Conservation (phyloP, 2,329 filamentous ascomycete genomes). For the Ceratocystis diversiconidia region DNA sequence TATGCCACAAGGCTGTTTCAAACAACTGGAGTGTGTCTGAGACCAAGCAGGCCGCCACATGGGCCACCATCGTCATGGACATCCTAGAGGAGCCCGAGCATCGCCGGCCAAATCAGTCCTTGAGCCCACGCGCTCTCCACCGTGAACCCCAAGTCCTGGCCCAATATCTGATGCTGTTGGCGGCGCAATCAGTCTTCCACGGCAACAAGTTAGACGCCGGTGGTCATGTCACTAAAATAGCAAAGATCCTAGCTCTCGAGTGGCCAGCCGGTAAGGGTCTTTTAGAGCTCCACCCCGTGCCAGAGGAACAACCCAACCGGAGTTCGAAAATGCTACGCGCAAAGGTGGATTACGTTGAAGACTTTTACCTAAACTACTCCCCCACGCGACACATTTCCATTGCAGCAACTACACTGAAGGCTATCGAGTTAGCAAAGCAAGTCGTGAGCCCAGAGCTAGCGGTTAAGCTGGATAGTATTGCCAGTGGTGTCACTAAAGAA, state of each 20-base stretch:
- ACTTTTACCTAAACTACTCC: slow-evolving; percentile 27
- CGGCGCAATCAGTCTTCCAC: slow-evolving; percentile 27
- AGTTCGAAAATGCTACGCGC: slow-evolving; percentile 21
- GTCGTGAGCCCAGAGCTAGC: slow-evolving; percentile 28
- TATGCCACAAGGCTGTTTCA: slow-evolving; percentile 31
- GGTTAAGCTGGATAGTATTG: slow-evolving; percentile 28
- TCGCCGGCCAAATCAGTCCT: slow-evolving; percentile 19
- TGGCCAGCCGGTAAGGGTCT: slow-evolving; percentile 31
- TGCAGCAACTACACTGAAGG: slow-evolving; percentile 30
- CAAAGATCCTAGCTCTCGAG: slow-evolving; percentile 26
- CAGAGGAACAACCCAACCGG: slow-evolving; percentile 7
- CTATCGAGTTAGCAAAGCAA: slow-evolving; percentile 32
- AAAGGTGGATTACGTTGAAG: slow-evolving; percentile 20
- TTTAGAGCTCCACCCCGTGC: slow-evolving; percentile 26
- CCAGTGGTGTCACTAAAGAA: slow-evolving; percentile 27
- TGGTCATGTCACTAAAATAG: slow-evolving; percentile 28
- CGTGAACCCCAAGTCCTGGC: slow-evolving; percentile 32
- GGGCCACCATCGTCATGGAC: slow-evolving; percentile 36
- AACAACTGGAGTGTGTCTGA: slow-evolving; percentile 25
- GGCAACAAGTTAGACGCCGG: slow-evolving; percentile 24
- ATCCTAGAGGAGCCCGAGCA: slow-evolving; percentile 34
- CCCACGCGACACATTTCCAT: slow-evolving; percentile 25
- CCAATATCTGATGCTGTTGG: slow-evolving; percentile 31
- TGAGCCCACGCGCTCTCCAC: slow-evolving; percentile 23
- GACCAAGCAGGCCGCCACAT: slow-evolving; percentile 32